These are phyloP conservation scores for Astragalus membranaceus DNA, from an alignment of 306 rosid genomes.

Conservation along the genomic window DNA sequence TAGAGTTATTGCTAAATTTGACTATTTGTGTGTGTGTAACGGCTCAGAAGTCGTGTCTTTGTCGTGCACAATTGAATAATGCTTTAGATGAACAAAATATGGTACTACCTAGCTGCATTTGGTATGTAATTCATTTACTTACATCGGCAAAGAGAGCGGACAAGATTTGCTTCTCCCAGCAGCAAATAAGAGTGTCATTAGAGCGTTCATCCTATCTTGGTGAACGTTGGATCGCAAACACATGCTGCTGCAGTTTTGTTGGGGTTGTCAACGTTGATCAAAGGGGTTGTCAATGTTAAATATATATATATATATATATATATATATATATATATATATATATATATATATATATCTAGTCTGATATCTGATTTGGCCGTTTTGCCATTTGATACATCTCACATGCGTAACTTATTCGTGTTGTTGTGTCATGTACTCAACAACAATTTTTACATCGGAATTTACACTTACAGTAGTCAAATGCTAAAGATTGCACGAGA, in stretches of 20 bases:
- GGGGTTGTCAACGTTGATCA: conserved; percentile 27
- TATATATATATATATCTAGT: too few relatives aligned
- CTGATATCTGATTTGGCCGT: conserved; percentile 12
- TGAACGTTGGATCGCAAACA: conserved; percentile 21
- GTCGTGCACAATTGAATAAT: neutral
- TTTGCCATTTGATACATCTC: conserved; percentile 21
- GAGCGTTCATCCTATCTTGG: conserved; percentile 17
- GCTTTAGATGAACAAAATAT: neutral
- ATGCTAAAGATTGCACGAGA: too few relatives aligned
- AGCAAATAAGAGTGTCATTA: conserved; percentile 29
- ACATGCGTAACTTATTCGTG: conserved; percentile 26
- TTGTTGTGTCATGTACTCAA: conserved; percentile 40
- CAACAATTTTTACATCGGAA: too few relatives aligned
- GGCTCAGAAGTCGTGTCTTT: neutral
- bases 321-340: too few relatives aligned
- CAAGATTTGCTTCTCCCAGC: conserved; percentile 92
- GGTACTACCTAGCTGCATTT: neutral
- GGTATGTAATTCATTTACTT: neutral
- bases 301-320: too few relatives aligned
- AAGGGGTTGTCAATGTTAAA: too few relatives aligned
- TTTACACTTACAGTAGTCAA: too few relatives aligned
- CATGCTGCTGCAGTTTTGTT: conserved; percentile 37
- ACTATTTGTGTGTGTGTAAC: too few relatives aligned
- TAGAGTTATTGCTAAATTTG: neutral
- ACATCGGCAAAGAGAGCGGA: conserved; percentile 66